A percentile compares a stretch with the other conserved stretches of the same genome.
phyloP scores from a whole-genome alignment of 441 rosid species.

The Francoa sonchifolia region DNA sequence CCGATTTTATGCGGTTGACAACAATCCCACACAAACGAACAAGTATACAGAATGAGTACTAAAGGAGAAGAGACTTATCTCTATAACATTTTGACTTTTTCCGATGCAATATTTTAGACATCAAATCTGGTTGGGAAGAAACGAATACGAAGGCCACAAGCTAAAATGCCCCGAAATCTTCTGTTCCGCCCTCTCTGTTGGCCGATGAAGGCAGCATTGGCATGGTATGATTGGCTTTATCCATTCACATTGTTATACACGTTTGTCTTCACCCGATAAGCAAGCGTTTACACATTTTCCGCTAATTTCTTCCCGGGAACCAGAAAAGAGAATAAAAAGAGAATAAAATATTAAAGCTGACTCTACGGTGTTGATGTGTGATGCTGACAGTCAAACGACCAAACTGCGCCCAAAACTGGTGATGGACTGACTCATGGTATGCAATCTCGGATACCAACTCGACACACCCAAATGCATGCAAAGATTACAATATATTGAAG shows the following conservation, averaged over 20 bases:
- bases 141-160: conserved; percentile 1
- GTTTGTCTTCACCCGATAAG: conserved; percentile 9
- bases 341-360: conserved; percentile 11
- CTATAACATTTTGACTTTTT: conserved; percentile 15
- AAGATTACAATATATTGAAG: conserved; percentile 22
- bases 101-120: conserved; percentile 15
- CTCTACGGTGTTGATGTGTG: conserved; percentile 14
- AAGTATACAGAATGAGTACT: conserved; percentile 23
- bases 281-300: conserved; percentile 10
- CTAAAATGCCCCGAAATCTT: conserved; percentile 9
- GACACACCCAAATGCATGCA: conserved; percentile 62
- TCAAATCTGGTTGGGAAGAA: conserved; percentile 5
- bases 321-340: conserved; percentile 12
- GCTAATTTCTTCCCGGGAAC: conserved; percentile 14
- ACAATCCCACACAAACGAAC: conserved; percentile 12
- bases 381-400: conserved; percentile 18
- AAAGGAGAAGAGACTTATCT: conserved; percentile 11
- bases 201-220: conserved; percentile 1
- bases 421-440: conserved; percentile 28
- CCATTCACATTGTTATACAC: conserved; percentile 8
- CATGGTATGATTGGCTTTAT: conserved; percentile 10
- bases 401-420: conserved; percentile 19
- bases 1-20: conserved; percentile 12
- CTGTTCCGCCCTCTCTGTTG: conserved; percentile 8
- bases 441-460: conserved; percentile 39